Percentiles rank a stretch among this genome's conserved stretches.
Evolutionary conservation across 2,329 filamentous ascomycete species (phyloP).

Genomic region (Cladosporium sp.): DNA sequence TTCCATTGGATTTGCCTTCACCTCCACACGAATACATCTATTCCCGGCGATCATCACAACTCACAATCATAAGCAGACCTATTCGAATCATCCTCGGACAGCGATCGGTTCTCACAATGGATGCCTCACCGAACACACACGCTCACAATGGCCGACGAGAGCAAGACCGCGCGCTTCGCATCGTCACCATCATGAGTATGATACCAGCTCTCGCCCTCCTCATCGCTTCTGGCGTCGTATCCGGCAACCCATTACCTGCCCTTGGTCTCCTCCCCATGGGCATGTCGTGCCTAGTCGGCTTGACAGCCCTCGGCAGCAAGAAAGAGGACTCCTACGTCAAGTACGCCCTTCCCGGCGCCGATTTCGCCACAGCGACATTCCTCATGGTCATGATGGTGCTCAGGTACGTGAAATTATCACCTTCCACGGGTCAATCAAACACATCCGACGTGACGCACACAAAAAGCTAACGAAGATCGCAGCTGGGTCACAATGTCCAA

Average conservation of each 20-base stretch:
- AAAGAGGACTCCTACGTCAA: neutral
- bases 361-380: neutral
- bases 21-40: neutral
- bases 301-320: conserved; percentile 22
- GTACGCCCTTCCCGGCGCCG: neutral
- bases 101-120: neutral
- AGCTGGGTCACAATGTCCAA: conserved; percentile 13
- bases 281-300: conserved; percentile 20
- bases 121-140: neutral
- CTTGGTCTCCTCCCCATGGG: conserved; percentile 29
- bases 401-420: neutral
- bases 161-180: conserved; percentile 24
- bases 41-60: neutral
- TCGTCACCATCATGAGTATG: conserved; percentile 23
- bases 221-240: conserved; percentile 26
- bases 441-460: neutral
- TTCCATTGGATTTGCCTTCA: neutral
- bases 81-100: neutral
- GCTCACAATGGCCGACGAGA: neutral
- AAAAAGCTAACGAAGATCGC: neutral
- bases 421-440: no score
- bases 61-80: neutral
- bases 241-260: conserved; percentile 14
- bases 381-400: conserved; percentile 10
- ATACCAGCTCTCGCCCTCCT: conserved; percentile 26